Evolutionary conservation across 2,329 filamentous ascomycete species (phyloP).

Genomic region (Sclerotinia glacialis): DNA sequence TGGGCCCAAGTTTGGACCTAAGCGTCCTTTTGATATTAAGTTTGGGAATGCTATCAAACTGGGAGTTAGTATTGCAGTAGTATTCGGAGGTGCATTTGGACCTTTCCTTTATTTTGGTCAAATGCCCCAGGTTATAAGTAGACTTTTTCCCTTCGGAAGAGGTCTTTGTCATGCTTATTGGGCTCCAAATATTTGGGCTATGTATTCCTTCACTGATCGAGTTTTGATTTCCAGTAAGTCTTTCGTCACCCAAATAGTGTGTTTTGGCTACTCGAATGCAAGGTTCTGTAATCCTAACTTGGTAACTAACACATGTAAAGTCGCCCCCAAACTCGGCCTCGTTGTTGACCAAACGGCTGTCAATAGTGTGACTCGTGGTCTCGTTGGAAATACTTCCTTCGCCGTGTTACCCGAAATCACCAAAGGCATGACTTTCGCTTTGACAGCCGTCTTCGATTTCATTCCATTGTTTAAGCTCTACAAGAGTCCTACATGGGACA

Average conservation of each 20-base stretch:
- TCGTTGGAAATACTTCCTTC: constrained; percentile 92
- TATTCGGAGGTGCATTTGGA: constrained; percentile 81
- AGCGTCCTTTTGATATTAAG: constrained; percentile 71
- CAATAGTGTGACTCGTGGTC: constrained; percentile 84
- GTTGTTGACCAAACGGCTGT: constrained; percentile 70
- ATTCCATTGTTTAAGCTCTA: constrained; percentile 83
- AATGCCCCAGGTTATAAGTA: constrained; percentile 75
- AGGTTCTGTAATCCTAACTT: background rate
- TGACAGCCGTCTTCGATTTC: constrained; percentile 80
- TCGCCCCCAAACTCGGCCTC: constrained; percentile 78
- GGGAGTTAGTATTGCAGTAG: constrained; percentile 64
- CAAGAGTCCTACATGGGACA: constrained; percentile 76
- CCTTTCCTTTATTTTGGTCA: constrained; percentile 82
- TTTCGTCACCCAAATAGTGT: background rate
- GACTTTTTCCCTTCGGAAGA: constrained; percentile 90
- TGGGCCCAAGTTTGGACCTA: constrained; percentile 61
- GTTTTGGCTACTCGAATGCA: background rate
- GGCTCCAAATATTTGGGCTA: constrained; percentile 95
- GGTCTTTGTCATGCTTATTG: constrained; percentile 97
- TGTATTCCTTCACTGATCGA: constrained; percentile 90
- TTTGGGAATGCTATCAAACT: constrained; percentile 82
- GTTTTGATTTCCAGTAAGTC: constrained; percentile 72
- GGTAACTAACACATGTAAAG: constrained; percentile 44
- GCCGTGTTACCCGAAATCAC: constrained; percentile 87
- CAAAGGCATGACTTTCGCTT: constrained; percentile 72